Evolutionary conservation across 2,329 filamentous ascomycete genomes (phyloP), one percentile per base, ranked within the genome.

Genomic region (Trichoderma polysporum): DNA sequence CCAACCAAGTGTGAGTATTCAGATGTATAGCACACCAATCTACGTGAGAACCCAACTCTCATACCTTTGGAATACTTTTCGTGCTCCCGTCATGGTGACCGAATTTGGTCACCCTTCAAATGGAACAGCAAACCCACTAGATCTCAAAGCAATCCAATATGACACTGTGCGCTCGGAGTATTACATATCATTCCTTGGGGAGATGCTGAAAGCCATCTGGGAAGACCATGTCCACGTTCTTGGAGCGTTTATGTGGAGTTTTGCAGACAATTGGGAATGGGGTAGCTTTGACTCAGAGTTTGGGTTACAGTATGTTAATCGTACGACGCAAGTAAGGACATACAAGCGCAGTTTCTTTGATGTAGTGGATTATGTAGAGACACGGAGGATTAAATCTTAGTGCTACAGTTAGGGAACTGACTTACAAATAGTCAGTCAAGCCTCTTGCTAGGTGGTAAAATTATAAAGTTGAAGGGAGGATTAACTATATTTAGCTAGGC

Each of bases 61-160:
- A 69, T 88, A 88, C 71, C 76, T 90, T 2, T 86, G 83, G 79
- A 88, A 88, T 74, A 88, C 84, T 0, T 90, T 83, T 79, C 80
- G 76, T 35, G 72, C 75, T 0, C 83, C 84, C 0, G 77, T 85
- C 9, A 77, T 78, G 25, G 75, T 88, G 4, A 80, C 82, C 7
- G 86, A 88, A 71, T 88, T 88, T 68, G 86, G 86, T 0, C 88
- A 86, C 71, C 83, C 85, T 4, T 80, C 85, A 0, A 85, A 81
- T 57, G 80, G 71, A 6, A 85, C 86, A 70, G 76, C 76, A n/a
- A 41, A 41, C 39, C 39, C 39, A 2, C 39, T 8, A 41, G 39
- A 41, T 15, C 39, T 41, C 17, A 41, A 41, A 15, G 17, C 39
- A 8, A 41, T 41, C 17, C 39, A 41, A 9, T 41, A 9, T 3